phyloP scores from a whole-genome alignment of 768 basidiomycete species.

The Rhodotorula diobovata region DNA sequence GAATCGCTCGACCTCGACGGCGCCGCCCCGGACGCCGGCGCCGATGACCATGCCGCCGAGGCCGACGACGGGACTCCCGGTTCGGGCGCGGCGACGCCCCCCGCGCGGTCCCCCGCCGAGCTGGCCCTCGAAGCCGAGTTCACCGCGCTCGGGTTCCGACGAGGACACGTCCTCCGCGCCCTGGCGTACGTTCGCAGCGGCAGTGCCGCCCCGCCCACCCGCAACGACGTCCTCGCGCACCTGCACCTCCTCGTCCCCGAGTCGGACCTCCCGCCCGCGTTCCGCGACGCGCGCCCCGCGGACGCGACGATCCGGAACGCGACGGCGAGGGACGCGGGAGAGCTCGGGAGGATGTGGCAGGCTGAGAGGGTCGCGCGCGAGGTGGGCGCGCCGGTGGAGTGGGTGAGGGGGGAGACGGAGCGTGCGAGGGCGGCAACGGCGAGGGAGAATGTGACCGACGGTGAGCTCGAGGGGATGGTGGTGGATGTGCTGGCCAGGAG shows the following conservation, averaged over 20 bases:
- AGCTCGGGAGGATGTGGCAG: conserved; percentile 41
- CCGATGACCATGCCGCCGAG: not conserved
- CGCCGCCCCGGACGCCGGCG: not conserved
- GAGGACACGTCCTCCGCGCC: conserved; percentile 50
- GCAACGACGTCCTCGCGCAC: conserved; percentile 79
- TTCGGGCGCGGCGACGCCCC: not conserved
- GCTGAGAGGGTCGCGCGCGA: conserved; percentile 36
- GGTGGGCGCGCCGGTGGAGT: conserved; percentile 33
- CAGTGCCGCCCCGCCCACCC: conserved; percentile 54
- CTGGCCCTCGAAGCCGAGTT: conserved; percentile 58
- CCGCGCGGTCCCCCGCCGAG: conserved; percentile 48
- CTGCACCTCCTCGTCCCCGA: conserved; percentile 77
- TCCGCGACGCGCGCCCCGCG: conserved; percentile 36
- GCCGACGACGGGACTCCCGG: not conserved
- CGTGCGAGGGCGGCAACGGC: not conserved
- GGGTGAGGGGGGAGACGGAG: conserved; percentile 19
- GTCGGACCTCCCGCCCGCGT: conserved; percentile 66
- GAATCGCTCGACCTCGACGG: not conserved
- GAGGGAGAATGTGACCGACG: not conserved
- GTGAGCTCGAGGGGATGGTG: conserved; percentile 1
- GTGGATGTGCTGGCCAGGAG: conserved; percentile 2
- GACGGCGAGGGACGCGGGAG: conserved; percentile 19
- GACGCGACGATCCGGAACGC: conserved; percentile 38
- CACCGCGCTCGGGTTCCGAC: conserved; percentile 61
- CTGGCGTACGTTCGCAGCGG: conserved; percentile 54